Conservation (phyloP, 345 rosid genomes). For the Pelargonium nanum region DNA sequence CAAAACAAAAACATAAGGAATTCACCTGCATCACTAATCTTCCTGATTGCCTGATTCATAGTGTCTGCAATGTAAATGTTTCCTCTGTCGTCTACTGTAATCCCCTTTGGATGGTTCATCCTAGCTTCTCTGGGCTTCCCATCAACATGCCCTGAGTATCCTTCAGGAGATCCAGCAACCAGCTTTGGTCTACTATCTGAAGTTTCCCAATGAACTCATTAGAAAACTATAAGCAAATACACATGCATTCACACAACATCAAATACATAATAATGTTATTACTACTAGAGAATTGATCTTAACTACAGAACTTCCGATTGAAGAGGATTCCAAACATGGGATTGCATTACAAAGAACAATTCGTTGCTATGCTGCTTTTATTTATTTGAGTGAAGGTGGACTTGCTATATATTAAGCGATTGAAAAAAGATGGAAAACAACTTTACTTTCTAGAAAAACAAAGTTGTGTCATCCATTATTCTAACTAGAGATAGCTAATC, state of each 20-base stretch:
- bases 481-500: not conserved
- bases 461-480: not conserved
- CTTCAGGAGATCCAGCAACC: slow-evolving; percentile 81
- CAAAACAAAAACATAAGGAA: not conserved
- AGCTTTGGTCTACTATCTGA: slow-evolving; percentile 74
- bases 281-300: not conserved
- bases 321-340: not conserved
- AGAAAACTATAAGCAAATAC: not conserved
- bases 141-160: slow-evolving; percentile 81
- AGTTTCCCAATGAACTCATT: slow-evolving; percentile 14
- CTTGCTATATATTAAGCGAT: not conserved
- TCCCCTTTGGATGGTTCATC: slow-evolving; percentile 86
- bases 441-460: not conserved
- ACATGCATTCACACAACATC: not conserved
- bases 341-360: not conserved
- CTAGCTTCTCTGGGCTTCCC: slow-evolving; percentile 77
- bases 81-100: slow-evolving; percentile 82
- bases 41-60: slow-evolving; percentile 79
- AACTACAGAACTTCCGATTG: not conserved
- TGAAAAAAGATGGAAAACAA: not conserved
- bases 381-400: not conserved
- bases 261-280: not conserved
- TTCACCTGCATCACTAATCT: slow-evolving; percentile 77
- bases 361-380: not conserved
- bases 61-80: slow-evolving; percentile 88